A percentile compares a stretch with the other conserved stretches of the same genome.
Evolutionary conservation across 1,284 basidiomycete genomes (phyloP).

Genomic region (Heterobasidion parviporum): DNA sequence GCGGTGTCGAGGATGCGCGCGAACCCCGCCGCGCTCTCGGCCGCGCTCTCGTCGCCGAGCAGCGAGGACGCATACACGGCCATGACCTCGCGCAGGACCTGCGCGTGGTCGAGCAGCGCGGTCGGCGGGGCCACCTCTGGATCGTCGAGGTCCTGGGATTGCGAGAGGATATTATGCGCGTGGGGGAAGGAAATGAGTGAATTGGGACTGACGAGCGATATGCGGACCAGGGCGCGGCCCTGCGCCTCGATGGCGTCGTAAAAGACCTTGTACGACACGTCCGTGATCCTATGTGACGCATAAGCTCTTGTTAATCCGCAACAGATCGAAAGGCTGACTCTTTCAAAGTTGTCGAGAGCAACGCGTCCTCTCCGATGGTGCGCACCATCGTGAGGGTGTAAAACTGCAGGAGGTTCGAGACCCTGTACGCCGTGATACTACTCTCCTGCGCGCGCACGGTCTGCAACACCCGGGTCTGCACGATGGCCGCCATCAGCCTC

Average conservation of each 20-base stretch:
- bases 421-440: slow-evolving; percentile 84
- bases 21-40: slow-evolving; percentile 49
- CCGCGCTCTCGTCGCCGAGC: slow-evolving; percentile 47
- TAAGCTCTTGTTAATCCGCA: not conserved
- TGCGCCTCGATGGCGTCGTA: slow-evolving; percentile 80
- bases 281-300: slow-evolving; percentile 55
- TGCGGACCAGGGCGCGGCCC: slow-evolving; percentile 65
- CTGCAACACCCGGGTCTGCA: slow-evolving; percentile 80
- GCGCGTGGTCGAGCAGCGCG: slow-evolving; percentile 71
- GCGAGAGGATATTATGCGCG: not conserved
- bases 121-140: slow-evolving; percentile 70
- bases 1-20: slow-evolving; percentile 70
- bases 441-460: slow-evolving; percentile 91
- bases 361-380: slow-evolving; percentile 79
- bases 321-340: slow-evolving; percentile 50
- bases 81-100: slow-evolving; percentile 84
- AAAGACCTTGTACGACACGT: slow-evolving; percentile 75
- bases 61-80: slow-evolving; percentile 75
- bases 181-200: not conserved
- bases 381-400: slow-evolving; percentile 89
- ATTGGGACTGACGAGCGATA: slow-evolving; percentile 51
- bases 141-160: slow-evolving; percentile 65
- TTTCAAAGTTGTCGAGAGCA: slow-evolving; percentile 69
- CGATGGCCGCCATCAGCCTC: not conserved
- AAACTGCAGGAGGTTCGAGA: slow-evolving; percentile 92